Conservation (phyloP, 164 flowering plant genomes). For the Umbilicus rupestris region DNA sequence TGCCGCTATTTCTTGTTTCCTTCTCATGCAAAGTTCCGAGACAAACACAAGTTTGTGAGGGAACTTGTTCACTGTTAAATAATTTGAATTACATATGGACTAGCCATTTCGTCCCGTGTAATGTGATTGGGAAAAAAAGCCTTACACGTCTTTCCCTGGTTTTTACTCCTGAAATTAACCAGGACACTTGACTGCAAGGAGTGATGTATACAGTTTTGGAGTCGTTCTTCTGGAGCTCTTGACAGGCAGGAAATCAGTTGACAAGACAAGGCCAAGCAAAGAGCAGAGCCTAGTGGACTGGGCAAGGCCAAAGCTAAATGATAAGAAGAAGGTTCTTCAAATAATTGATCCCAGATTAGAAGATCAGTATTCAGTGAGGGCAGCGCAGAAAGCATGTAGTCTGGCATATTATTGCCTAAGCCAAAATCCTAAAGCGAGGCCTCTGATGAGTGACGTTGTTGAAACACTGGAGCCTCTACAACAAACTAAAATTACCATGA, state of each 20-base stretch:
- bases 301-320: slow-evolving; percentile 90
- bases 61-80: neutral
- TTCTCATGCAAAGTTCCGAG: neutral
- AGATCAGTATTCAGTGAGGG: slow-evolving; percentile 71
- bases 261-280: slow-evolving; percentile 80
- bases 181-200: slow-evolving; percentile 92
- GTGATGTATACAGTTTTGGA: slow-evolving; percentile 96
- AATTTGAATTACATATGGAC: neutral
- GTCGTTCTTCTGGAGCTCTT: slow-evolving; percentile 89
- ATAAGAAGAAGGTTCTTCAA: slow-evolving; percentile 77
- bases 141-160: neutral
- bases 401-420: slow-evolving; percentile 91
- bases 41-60: neutral
- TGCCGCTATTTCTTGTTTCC: neutral
- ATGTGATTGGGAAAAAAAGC: neutral
- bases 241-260: slow-evolving; percentile 82
- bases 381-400: slow-evolving; percentile 92
- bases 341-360: slow-evolving; percentile 86
- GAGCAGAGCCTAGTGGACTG: slow-evolving; percentile 94
- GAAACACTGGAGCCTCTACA: slow-evolving; percentile 81
- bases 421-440: slow-evolving; percentile 95
- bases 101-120: neutral
- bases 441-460: slow-evolving; percentile 93
- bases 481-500: slow-evolving; percentile 34
- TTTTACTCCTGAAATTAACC: slow-evolving; percentile 14